These are phyloP conservation scores for Amphirosellinia nigrospora DNA, from an alignment of 495 filamentous ascomycete genomes.

Conservation along the genomic window DNA sequence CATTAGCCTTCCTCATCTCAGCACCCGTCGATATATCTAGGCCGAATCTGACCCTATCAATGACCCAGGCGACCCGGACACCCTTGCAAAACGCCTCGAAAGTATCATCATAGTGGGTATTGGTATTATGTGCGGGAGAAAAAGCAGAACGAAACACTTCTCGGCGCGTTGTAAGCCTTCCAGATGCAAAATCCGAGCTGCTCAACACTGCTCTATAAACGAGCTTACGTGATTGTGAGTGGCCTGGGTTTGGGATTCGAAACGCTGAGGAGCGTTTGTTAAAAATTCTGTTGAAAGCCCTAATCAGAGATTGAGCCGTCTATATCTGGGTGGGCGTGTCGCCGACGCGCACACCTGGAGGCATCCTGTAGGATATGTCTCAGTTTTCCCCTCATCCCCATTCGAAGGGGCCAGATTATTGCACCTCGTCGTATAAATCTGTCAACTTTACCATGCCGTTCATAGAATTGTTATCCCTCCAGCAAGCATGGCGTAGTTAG, in stretches of 20 bases:
- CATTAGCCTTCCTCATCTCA: constrained; percentile 11
- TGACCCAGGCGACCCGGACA: not conserved
- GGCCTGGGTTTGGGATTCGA: not conserved
- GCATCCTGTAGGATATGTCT: not conserved
- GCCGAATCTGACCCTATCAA: constrained; percentile 5
- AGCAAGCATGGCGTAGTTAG: constrained; percentile 53
- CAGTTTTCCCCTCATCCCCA: constrained; percentile 17
- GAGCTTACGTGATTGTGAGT: not conserved
- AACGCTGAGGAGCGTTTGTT: not conserved
- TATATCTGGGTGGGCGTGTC: not conserved
- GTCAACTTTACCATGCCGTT: not conserved
- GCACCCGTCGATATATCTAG: constrained; percentile 4
- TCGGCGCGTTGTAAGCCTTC: not conserved
- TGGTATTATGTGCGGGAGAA: constrained; percentile 41
- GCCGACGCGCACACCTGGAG: not conserved
- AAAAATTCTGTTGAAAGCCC: not conserved
- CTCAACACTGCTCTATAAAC: not conserved
- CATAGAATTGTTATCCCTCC: constrained; percentile 45
- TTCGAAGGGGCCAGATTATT: not conserved
- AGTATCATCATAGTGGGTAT: constrained; percentile 38
- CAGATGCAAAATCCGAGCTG: constrained; percentile 19
- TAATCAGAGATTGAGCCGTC: not conserved
- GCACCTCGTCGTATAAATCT: not conserved
- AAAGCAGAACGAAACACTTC: constrained; percentile 23
- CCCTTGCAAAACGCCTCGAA: constrained; percentile 27